phyloP scores from a whole-genome alignment of 495 filamentous ascomycete species.

The Aspergillus asperescens region DNA sequence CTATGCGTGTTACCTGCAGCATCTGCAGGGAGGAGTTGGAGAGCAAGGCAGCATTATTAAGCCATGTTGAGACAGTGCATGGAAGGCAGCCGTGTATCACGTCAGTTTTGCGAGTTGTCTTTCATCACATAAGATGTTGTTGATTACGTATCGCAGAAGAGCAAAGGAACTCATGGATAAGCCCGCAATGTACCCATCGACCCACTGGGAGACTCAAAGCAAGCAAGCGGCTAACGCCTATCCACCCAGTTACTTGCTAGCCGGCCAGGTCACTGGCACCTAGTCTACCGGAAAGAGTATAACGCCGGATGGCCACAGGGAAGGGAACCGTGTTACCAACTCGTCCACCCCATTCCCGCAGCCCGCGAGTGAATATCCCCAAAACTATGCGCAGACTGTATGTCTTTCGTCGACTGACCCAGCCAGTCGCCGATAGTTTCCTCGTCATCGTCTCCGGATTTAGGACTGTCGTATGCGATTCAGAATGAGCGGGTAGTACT shows the following conservation, averaged over 20 bases:
- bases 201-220: too few species aligned
- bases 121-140: too few species aligned
- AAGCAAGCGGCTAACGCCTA: too few species aligned
- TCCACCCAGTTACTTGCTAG: too few species aligned
- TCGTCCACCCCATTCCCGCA: background rate
- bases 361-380: background rate
- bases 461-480: background rate
- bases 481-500: background rate
- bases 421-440: background rate
- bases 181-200: too few species aligned
- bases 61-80: constrained; percentile 23
- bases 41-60: constrained; percentile 20
- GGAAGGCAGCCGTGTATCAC: too few species aligned
- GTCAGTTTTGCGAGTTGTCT: too few species aligned
- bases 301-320: too few species aligned
- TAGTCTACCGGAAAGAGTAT: too few species aligned
- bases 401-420: background rate
- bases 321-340: background rate
- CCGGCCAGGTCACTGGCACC: too few species aligned
- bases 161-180: too few species aligned
- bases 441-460: background rate
- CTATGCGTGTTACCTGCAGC: constrained; percentile 20
- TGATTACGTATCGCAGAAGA: too few species aligned
- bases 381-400: background rate
- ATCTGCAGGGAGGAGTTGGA: constrained; percentile 20